Conservation (phyloP, 208 protist genomes). For the Leishmania guyanensis region DNA sequence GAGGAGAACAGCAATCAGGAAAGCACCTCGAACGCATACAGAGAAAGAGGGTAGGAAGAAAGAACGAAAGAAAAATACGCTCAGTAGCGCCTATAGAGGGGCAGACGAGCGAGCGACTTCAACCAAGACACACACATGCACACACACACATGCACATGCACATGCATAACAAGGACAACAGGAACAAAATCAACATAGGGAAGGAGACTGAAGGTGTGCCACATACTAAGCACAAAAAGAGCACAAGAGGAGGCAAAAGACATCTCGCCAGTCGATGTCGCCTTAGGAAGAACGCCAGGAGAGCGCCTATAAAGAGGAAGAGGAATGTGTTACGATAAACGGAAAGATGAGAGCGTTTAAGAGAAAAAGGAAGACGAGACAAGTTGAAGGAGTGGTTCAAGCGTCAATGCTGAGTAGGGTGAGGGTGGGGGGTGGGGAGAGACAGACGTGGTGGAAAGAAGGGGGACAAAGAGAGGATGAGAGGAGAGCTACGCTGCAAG, state of each 20-base stretch:
- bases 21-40: neutral
- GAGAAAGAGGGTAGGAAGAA: neutral
- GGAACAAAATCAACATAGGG: neutral
- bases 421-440: neutral
- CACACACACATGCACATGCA: neutral
- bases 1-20: neutral
- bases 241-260: neutral
- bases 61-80: neutral
- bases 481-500: neutral
- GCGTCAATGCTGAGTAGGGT: neutral
- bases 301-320: neutral
- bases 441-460: neutral
- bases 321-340: neutral
- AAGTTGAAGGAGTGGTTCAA: neutral
- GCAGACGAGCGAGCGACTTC: neutral
- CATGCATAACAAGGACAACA: neutral
- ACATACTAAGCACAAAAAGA: neutral
- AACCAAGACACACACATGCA: neutral
- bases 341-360: neutral
- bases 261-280: neutral
- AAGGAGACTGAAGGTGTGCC: neutral
- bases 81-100: neutral
- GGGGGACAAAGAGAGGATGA: neutral
- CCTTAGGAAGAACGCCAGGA: neutral
- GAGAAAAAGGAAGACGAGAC: neutral